A percentile compares a stretch with the other conserved stretches of the same genome.
Conservation (phyloP, 164 flowering plant species). For the Protea cynaroides region DNA sequence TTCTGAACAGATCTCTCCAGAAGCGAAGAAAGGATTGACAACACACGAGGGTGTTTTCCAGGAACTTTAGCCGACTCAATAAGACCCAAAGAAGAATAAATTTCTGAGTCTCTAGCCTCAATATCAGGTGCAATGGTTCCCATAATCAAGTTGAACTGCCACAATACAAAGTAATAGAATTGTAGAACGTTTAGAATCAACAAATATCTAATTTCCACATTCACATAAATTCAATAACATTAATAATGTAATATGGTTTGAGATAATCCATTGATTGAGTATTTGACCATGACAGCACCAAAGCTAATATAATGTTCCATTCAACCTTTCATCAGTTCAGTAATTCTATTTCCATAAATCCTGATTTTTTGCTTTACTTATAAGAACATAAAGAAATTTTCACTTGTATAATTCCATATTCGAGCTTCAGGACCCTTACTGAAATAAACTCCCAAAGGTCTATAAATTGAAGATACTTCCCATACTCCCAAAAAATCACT, state of each 20-base stretch:
- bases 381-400: no score
- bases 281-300: background rate
- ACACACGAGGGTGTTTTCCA: slow-evolving; percentile 38
- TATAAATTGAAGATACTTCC: no score
- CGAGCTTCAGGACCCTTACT: no score
- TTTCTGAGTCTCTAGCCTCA: slow-evolving; percentile 25
- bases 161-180: slow-evolving; percentile 3
- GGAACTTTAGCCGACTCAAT: slow-evolving; percentile 28
- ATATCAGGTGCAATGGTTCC: slow-evolving; percentile 35
- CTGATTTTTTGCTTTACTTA: no score
- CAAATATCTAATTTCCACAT: background rate
- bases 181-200: background rate
- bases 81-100: slow-evolving; percentile 51
- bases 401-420: no score
- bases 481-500: no score
- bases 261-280: background rate
- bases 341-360: no score
- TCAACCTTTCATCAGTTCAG: no score
- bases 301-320: no score
- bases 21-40: slow-evolving; percentile 46
- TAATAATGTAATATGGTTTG: no score
- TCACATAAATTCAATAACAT: no score
- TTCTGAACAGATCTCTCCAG: slow-evolving; percentile 56
- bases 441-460: no score
- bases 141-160: slow-evolving; percentile 28